phyloP scores from a whole-genome alignment of 176 grass and related monocot genomes.

The Eremochloa ophiuroides region DNA sequence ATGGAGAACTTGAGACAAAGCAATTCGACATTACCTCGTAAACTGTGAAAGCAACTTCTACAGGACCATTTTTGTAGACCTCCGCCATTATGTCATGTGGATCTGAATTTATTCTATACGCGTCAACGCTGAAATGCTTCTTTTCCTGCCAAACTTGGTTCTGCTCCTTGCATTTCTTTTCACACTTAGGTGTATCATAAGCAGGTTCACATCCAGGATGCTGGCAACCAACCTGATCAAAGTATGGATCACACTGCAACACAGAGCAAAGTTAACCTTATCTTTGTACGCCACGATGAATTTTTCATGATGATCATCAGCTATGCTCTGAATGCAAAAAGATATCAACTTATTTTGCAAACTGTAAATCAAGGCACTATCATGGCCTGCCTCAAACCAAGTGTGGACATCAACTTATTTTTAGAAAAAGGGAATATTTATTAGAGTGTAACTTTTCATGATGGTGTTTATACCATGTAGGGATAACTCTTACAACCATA shows the following conservation, averaged over 20 bases:
- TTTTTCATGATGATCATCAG: not conserved
- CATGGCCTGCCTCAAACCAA: not conserved
- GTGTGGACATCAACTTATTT: not conserved
- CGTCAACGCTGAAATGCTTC: slow-evolving; percentile 77
- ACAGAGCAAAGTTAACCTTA: not conserved
- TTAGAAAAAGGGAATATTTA: too few relatives aligned
- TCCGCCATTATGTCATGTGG: slow-evolving; percentile 82
- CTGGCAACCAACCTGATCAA: slow-evolving; percentile 65
- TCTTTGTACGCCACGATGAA: slow-evolving; percentile 8
- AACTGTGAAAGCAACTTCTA: slow-evolving; percentile 86
- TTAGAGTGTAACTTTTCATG: not conserved
- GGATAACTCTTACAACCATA: not conserved
- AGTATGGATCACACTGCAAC: slow-evolving; percentile 94
- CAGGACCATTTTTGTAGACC: slow-evolving; percentile 76
- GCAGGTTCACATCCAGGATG: slow-evolving; percentile 90
- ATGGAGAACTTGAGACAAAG: not conserved
- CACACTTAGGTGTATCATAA: slow-evolving; percentile 67
- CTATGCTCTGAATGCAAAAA: not conserved
- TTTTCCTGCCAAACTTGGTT: slow-evolving; percentile 74
- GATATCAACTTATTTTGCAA: not conserved
- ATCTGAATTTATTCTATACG: slow-evolving; percentile 66
- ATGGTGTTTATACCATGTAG: not conserved
- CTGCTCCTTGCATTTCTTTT: slow-evolving; percentile 81
- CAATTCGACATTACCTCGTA: slow-evolving; percentile 57
- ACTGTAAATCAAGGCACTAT: not conserved